Percentiles rank a stretch among this genome's conserved stretches.
phyloP scores from a whole-genome alignment of 257 asterid species.

The Solanum stenotomum region DNA sequence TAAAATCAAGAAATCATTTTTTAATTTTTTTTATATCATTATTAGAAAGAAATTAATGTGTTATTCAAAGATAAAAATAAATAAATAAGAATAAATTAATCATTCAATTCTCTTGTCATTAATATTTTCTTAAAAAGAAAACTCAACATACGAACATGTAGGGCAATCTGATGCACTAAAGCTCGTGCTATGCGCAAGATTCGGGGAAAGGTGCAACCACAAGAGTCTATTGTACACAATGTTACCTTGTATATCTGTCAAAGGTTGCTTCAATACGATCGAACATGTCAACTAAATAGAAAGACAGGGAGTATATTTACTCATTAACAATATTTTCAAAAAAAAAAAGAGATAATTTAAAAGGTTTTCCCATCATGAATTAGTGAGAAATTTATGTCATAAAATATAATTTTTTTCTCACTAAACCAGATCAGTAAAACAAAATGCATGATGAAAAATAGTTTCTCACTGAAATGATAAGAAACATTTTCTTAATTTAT shows the following conservation, averaged over 20 bases:
- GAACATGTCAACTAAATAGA: background rate
- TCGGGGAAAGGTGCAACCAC: no score
- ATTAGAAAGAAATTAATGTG: background rate
- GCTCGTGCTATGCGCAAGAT: no score
- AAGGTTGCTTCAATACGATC: no score
- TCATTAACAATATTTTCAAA: background rate
- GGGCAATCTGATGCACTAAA: no score
- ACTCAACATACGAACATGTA: background rate
- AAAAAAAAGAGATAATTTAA: no score
- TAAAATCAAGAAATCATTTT: background rate
- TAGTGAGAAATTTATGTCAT: background rate
- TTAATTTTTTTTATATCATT: background rate
- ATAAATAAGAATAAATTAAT: background rate
- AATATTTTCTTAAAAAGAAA: background rate
- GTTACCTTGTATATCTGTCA: no score
- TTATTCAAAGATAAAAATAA: background rate
- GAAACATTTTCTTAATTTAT: no score
- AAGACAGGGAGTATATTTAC: background rate
- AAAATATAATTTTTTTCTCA: background rate
- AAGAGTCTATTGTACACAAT: no score
- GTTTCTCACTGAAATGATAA: background rate
- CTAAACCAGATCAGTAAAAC: no score
- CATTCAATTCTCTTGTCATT: background rate
- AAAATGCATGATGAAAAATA: no score
- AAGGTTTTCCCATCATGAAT: background rate